Base-by-base conservation (phyloP, 2,329 filamentous ascomycete genomes). In the Drechslera avenae region DNA sequence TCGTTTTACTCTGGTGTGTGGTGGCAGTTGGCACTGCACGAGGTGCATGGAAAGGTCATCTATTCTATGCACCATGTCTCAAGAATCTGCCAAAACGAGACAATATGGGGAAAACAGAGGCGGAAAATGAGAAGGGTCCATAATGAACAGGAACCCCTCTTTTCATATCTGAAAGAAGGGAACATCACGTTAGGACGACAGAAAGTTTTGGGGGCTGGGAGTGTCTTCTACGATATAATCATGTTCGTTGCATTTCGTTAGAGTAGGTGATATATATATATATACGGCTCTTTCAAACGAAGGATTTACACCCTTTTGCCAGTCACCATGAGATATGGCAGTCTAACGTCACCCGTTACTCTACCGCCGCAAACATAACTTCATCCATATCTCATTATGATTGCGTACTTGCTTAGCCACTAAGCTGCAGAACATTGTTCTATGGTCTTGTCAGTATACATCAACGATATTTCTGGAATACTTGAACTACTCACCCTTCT, bases 1-100 rank as follows among this genome's bases (percentile, higher is more conserved):
- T 85, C 0, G 76, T 81, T 5, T 33, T 82, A 5, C 69, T 85
- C 1, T 86, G 83, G 83, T 75, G 81, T 14, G 73, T 84, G 3
- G 79, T 85, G 2, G 77, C 78, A 3, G 52, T 68, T 13, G 75
- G 77, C 1, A 86, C 83, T 0, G 62, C 79, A 1, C 73, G 73
- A 57, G 79, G 79, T 1, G 78, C 78, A 1, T 69, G 76, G 50
- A 75, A 73, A 3, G 81, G 82, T 1, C 68, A 77, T 16, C 52
- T 86, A 21, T 82, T 85, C 60, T 73, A 78, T 54, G 81, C 83
- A 5, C 82, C 82, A 7, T 84, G 82, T 65, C 60, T 85, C 9
- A 68, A 64, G 14, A 68, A 70, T 39, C 35, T 70, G 5, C 63
- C 63, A 3, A 68, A 68, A 40, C 63, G 59, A 28, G 56, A 64